Base-by-base conservation (phyloP, 306 rosid genomes). In the Fagus sylvatica region DNA sequence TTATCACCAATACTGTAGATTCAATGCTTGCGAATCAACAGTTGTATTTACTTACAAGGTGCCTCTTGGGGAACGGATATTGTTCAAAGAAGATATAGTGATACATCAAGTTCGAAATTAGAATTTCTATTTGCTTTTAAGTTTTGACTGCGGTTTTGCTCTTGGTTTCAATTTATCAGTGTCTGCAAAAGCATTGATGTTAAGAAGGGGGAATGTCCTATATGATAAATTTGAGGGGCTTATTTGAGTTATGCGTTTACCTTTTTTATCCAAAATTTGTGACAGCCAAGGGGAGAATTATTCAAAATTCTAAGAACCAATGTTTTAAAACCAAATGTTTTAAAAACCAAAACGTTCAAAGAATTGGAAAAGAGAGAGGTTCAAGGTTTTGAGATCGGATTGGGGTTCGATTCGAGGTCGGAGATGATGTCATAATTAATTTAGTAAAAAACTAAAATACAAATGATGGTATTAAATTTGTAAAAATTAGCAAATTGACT, bases 21-120 rank as follows among this genome's bases (percentile, higher is more conserved):
- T 81, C 78, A 55, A 62, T 40, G 9, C 83, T 65, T 53, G 72
- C 79, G 68, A 79, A 77, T 79, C 79, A 72, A 28, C 68, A 37
- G 64, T 68, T 83, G 5, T 85, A 76, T 70, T 74, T 80, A 76
- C 81, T 67, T 76, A 71, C 65, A 71, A 51, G 73, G 74, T 60
- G 78, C 32, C 65, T 79, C 72, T 71, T 78, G 69, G 49, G 28
- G 66, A 73, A 76, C 59, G 37, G 71, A 75, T 69, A 76, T 42
- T 64, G 56, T 57, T 72, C 75, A 82, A 73, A 61, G 68, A 36
- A 76, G 77, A 30, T 72, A 78, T 59, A 59, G 65, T 16, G 51
- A 81, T 73, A 79, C 71, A 72, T 75, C 75, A 22, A 67, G 67
- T 74, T 41, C 74, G 62, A 69, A 57, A 34, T 76, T 5, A 30